Base-by-base conservation (phyloP, 257 asterid species). In the Cinchona pubescens region DNA sequence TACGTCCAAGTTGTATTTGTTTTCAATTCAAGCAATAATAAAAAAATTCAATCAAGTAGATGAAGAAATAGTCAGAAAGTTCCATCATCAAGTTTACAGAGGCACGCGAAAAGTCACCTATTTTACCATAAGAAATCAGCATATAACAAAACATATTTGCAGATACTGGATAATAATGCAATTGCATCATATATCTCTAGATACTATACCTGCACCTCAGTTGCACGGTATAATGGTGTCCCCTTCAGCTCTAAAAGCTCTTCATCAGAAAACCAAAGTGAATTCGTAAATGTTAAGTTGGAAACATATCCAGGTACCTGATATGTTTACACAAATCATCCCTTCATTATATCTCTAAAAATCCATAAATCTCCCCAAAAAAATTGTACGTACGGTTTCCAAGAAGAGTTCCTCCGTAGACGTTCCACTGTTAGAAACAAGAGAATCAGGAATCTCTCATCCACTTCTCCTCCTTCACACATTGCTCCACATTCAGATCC, bases 261-360 rank as follows among this genome's bases (percentile, higher is more conserved):
- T n/a, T 88, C 92, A 38, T 90, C 94, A 42, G 90, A 86, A 89
- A 90, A 92, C 98, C 97, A 94, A 72, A 92, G 96, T 19, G 98
- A 88, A 74, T 83, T 94, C 43, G 96, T 93, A 53, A 92, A 94
- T 82, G 87, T 84, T n/a, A n/a, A 76, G 86, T 82, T 14, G 99
- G 99, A 78, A 94, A 96, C 92, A 91, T 86, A 84, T 94, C 98
- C 76, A 94, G 82, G 85, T 94, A 94, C 83, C 99, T 94, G 48
- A 56, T 30, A 30, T 23, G 56, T 32, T 60, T 38, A 40, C 64
- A 76, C 34, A 51, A 49, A 81, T n/a, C 19, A 72, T 37, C 58
- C 38, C 51, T 30, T n/a, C 45, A 60, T 11, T 1, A 38, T 42
- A 25, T 7, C 14, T 59, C 8, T 12, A 29, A 37, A 23, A 72